Conservation (phyloP, 768 basidiomycete genomes). For the Tylopilus subfusipes region DNA sequence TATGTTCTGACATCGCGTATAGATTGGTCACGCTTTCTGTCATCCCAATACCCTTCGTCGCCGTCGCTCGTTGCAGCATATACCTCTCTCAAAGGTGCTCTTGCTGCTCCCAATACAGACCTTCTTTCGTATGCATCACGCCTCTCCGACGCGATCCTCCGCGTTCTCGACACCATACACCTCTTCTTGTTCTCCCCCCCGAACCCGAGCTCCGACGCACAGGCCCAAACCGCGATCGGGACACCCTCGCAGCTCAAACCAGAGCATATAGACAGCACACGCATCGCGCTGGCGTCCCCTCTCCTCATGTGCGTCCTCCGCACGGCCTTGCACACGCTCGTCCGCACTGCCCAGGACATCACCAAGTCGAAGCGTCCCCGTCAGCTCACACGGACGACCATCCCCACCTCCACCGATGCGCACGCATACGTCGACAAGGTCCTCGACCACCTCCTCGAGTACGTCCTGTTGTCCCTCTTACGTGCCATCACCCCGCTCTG, state of each 20-base stretch:
- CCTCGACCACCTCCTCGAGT: slow-evolving; percentile 18
- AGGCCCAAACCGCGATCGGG: neutral
- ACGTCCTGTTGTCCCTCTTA: slow-evolving; percentile 20
- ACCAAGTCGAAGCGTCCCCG: slow-evolving; percentile 13
- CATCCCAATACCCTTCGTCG: slow-evolving; percentile 18
- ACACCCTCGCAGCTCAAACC: neutral
- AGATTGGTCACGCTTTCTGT: slow-evolving; percentile 23
- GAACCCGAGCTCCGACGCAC: neutral
- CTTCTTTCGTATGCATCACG: slow-evolving; percentile 2
- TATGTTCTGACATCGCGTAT: neutral
- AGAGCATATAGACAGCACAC: slow-evolving; percentile 14
- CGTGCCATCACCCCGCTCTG: slow-evolving; percentile 22
- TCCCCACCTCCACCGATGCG: neutral
- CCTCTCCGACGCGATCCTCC: slow-evolving; percentile 21
- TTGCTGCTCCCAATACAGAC: slow-evolving; percentile 10
- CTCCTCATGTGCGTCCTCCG: slow-evolving; percentile 24
- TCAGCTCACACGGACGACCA: neutral
- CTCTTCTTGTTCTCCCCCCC: slow-evolving; percentile 19
- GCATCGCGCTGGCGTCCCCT: slow-evolving; percentile 22
- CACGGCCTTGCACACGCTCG: slow-evolving; percentile 17
- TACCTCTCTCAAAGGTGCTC: slow-evolving; percentile 19
- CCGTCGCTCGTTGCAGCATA: slow-evolving; percentile 25
- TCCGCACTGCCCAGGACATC: slow-evolving; percentile 6
- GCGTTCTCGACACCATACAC: slow-evolving; percentile 14
- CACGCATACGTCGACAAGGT: slow-evolving; percentile 10